phyloP scores from a whole-genome alignment of 148 eudicot species.

The Fagopyrum homotropicum region DNA sequence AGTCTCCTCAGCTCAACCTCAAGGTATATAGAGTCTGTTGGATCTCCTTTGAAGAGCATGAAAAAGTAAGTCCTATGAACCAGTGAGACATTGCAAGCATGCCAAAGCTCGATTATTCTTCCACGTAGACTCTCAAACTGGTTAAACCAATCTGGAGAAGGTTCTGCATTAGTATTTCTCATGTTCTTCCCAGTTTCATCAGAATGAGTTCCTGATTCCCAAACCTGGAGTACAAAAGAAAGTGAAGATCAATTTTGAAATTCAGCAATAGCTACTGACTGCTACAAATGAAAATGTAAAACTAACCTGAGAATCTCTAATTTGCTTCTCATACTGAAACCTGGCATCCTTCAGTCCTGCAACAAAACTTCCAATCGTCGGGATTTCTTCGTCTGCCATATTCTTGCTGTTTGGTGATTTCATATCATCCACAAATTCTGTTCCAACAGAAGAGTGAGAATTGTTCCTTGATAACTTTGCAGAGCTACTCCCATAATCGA shows the following conservation, averaged over 20 bases:
- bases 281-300: background rate
- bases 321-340: constrained; percentile 59
- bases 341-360: constrained; percentile 85
- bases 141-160: constrained; percentile 44
- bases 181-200: constrained; percentile 33
- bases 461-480: constrained; percentile 50
- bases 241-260: background rate
- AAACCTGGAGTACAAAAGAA: constrained; percentile 24
- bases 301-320: constrained; percentile 48
- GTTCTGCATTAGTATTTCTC: constrained; percentile 35
- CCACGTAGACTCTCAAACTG: constrained; percentile 54
- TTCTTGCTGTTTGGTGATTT: constrained; percentile 32
- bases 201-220: constrained; percentile 25
- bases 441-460: constrained; percentile 63
- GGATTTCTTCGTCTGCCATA: constrained; percentile 55
- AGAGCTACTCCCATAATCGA: constrained; percentile 38
- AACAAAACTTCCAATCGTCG: constrained; percentile 71
- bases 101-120: constrained; percentile 79
- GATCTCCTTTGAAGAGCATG: constrained; percentile 76
- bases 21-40: constrained; percentile 84
- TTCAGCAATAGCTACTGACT: background rate
- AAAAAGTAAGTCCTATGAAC: constrained; percentile 93
- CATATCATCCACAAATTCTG: constrained; percentile 41
- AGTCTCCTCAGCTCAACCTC: constrained; percentile 94
- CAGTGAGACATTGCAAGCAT: constrained; percentile 65